phyloP scores from a whole-genome alignment of 2,329 filamentous ascomycete species.

The Talaromyces islandicus region DNA sequence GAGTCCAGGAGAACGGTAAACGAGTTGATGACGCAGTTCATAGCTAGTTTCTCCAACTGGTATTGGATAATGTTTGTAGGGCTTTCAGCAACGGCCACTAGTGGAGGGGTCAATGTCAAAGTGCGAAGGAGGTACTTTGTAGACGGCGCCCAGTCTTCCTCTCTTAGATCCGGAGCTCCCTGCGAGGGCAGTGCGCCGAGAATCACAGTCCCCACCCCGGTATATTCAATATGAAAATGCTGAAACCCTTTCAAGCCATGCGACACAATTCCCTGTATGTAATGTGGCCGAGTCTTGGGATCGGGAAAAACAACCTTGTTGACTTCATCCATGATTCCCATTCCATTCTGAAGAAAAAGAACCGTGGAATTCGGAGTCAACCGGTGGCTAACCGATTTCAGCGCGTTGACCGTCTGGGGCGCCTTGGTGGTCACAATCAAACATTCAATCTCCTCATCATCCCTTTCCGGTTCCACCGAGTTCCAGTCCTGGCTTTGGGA shows the following conservation, averaged over 20 bases:
- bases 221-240: constrained; percentile 51
- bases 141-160: constrained; percentile 28
- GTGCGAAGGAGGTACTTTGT: constrained; percentile 59
- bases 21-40: constrained; percentile 72
- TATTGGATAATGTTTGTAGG: constrained; percentile 59
- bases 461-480: constrained; percentile 11
- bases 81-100: constrained; percentile 55
- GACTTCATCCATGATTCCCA: constrained; percentile 76
- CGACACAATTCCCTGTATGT: constrained; percentile 64
- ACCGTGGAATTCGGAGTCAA: constrained; percentile 65
- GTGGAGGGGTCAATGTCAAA: constrained; percentile 55
- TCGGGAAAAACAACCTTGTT: constrained; percentile 66
- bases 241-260: constrained; percentile 49
- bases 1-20: constrained; percentile 74
- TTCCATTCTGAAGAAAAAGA: constrained; percentile 71
- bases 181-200: constrained; percentile 45
- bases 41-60: constrained; percentile 73
- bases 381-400: constrained; percentile 61
- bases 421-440: constrained; percentile 78
- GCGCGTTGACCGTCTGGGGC: constrained; percentile 57
- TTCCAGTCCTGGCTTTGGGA: not conserved
- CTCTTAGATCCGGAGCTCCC: constrained; percentile 17
- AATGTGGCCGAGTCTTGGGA: constrained; percentile 60
- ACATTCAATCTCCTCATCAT: constrained; percentile 57
- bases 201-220: constrained; percentile 54